Base-by-base conservation (phyloP, 352 stramenopile genomes). In the Aphanomyces invadans region DNA sequence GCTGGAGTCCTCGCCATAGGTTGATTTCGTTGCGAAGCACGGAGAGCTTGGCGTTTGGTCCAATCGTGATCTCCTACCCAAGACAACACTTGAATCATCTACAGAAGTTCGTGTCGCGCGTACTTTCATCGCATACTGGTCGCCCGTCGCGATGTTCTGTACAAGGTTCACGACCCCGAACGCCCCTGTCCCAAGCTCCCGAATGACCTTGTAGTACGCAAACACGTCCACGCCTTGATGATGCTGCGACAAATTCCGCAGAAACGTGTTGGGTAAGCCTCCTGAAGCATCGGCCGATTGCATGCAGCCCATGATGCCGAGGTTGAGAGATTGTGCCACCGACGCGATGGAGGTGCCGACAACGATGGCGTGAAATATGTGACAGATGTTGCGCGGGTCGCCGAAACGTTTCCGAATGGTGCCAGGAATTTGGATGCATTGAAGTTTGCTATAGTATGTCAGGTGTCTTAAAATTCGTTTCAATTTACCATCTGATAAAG, bases 21-120 rank as follows among this genome's bases (percentile, higher is more conserved):
- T 88, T 75, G 51, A 90, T 92, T 69, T 92, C 83, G 31, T 80
- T 84, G 61, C 87, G 80, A 55, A 92, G 88, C 55, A 88, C 83
- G 59, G 75, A 73, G 2, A 81, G 75, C 56, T 92, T 83, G 54
- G 73, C 80, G 29, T 76, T 80, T 1, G 74, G 83, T 2, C 68
- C 70, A 42, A 91, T 89, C 25, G 74, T 81, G 29, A 92, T 79
- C 0, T 79, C 60, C 60, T 67, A 42, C n/a, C n/a, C n/a, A n/a
- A n/a, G n/a, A n/a, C n/a, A n/a, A n/a, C n/a, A n/a, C n/a, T n/a
- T n/a, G n/a, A n/a, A n/a, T n/a, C n/a, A n/a, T n/a, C n/a, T n/a
- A n/a, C n/a, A n/a, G n/a, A n/a, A n/a, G n/a, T n/a, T n/a, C n/a
- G n/a, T n/a, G n/a, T n/a, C 21, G 2, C 28, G 28, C n/a, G 1